A percentile compares a stretch with the other conserved stretches of the same genome.
Conservation (phyloP, 495 filamentous ascomycete species). For the Platismatia glauca region DNA sequence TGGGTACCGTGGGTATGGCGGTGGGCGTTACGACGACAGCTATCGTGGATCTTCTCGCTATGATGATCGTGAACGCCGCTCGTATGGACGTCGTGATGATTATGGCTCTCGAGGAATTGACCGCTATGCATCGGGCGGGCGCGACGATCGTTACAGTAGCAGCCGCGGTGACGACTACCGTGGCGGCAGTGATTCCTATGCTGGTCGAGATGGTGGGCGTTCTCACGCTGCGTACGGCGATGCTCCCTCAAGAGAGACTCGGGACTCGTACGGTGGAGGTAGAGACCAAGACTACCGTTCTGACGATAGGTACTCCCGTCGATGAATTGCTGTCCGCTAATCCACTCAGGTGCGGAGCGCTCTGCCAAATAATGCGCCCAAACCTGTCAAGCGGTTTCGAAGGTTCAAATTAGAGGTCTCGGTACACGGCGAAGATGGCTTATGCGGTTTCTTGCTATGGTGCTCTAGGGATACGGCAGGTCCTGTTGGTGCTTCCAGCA, state of each 20-base stretch:
- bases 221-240: slow-evolving; percentile 37
- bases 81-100: slow-evolving; percentile 50
- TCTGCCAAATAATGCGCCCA: slow-evolving; percentile 28
- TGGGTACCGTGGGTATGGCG: slow-evolving; percentile 43
- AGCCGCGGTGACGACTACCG: slow-evolving; percentile 44
- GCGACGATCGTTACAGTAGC: slow-evolving; percentile 52
- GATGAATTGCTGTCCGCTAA: slow-evolving; percentile 25
- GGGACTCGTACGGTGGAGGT: slow-evolving; percentile 27
- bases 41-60: slow-evolving; percentile 37
- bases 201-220: slow-evolving; percentile 36
- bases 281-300: slow-evolving; percentile 26
- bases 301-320: slow-evolving; percentile 29
- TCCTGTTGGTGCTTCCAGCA: slow-evolving; percentile 6
- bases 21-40: slow-evolving; percentile 30
- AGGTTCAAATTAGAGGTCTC: slow-evolving; percentile 4
- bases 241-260: slow-evolving; percentile 22
- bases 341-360: slow-evolving; percentile 27
- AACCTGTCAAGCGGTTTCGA: slow-evolving; percentile 17
- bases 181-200: slow-evolving; percentile 36
- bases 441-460: slow-evolving; percentile 9
- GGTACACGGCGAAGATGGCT: slow-evolving; percentile 8
- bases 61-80: slow-evolving; percentile 44
- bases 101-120: slow-evolving; percentile 60
- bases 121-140: slow-evolving; percentile 51
- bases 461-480: slow-evolving; percentile 15